phyloP scores from a whole-genome alignment of 1,139 yeast genomes.

The Meyerozyma guilliermondii region DNA sequence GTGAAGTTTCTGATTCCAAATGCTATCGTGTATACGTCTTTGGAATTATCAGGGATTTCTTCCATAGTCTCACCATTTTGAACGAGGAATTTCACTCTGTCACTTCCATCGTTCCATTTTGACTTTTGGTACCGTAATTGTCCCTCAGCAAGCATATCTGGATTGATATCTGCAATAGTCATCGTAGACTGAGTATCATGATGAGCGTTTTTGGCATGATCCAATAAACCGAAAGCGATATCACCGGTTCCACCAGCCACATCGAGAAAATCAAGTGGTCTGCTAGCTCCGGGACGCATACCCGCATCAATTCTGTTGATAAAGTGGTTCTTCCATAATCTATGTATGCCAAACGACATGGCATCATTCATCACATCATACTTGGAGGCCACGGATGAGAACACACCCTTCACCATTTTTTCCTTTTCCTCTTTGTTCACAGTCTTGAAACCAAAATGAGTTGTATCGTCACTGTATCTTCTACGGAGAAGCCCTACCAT shows the following conservation, averaged over 20 bases:
- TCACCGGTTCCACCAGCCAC: slow-evolving; percentile 99
- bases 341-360: slow-evolving; percentile 92
- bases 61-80: slow-evolving; percentile 94
- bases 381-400: slow-evolving; percentile 89
- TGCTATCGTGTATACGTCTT: slow-evolving; percentile 93
- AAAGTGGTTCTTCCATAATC: slow-evolving; percentile 92
- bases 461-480: slow-evolving; percentile 33
- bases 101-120: slow-evolving; percentile 48
- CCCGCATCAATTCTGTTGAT: slow-evolving; percentile 91
- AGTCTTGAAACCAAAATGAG: slow-evolving; percentile 91
- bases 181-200: slow-evolving; percentile 74
- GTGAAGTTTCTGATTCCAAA: slow-evolving; percentile 98
- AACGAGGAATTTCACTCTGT: slow-evolving; percentile 72
- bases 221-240: slow-evolving; percentile 90
- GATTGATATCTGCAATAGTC: slow-evolving; percentile 92
- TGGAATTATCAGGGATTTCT: slow-evolving; percentile 76
- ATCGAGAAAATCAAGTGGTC: slow-evolving; percentile 82
- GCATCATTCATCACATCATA: slow-evolving; percentile 98
- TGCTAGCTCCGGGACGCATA: slow-evolving; percentile 73
- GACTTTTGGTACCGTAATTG: slow-evolving; percentile 59
- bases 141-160: slow-evolving; percentile 95
- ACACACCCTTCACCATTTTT: slow-evolving; percentile 80
- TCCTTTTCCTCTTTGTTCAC: slow-evolving; percentile 82
- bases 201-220: slow-evolving; percentile 78
- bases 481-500: not conserved